Conservation (phyloP, 176 grass and related monocot genomes). For the Bolboschoenus planiculmis region DNA sequence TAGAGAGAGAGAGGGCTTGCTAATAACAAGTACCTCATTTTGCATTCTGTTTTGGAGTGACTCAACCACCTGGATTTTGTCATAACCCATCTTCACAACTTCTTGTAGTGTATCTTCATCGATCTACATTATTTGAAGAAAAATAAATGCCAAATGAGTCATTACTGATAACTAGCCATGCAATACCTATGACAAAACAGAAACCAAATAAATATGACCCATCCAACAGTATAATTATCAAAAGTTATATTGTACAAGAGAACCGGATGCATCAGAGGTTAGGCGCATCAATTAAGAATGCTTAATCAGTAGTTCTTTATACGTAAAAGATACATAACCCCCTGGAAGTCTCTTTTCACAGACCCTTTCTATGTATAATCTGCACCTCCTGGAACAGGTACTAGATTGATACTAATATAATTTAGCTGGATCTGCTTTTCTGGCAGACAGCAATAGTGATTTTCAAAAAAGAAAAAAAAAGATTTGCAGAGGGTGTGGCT, state of each 20-base stretch:
- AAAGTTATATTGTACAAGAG: neutral
- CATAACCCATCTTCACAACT: constrained; percentile 68
- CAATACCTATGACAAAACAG: neutral
- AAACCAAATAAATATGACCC: neutral
- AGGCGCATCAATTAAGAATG: neutral
- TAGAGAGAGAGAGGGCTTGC: neutral
- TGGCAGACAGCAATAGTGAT: neutral
- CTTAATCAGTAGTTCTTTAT: neutral
- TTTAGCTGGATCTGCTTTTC: neutral
- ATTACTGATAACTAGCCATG: neutral
- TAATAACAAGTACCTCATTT: constrained; percentile 60
- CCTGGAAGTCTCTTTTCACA: neutral
- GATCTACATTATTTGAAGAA: constrained; percentile 39
- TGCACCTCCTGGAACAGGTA: neutral
- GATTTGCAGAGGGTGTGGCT: neutral
- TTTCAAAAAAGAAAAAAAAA: neutral
- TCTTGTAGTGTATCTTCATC: constrained; percentile 69
- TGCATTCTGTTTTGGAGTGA: constrained; percentile 71
- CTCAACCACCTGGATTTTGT: constrained; percentile 56
- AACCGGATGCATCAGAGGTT: neutral
- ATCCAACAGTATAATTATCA: neutral
- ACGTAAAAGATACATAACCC: neutral
- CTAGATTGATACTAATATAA: neutral
- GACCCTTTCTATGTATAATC: neutral
- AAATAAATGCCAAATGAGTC: neutral